Evolutionary conservation across 164 flowering plant species (phyloP).

Genomic region (Macadamia integrifolia): DNA sequence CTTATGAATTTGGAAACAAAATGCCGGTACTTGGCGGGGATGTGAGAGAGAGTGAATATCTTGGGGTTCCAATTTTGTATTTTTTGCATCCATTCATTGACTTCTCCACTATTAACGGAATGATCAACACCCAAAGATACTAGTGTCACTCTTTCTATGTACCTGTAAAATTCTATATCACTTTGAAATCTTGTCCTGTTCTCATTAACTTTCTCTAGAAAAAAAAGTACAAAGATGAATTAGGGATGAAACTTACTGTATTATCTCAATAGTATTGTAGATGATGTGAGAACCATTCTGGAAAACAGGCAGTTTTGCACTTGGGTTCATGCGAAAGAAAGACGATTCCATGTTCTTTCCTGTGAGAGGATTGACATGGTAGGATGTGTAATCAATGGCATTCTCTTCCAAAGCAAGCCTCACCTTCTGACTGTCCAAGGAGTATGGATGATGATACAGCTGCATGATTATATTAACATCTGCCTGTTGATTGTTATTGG

Average conservation of each 20-base stretch:
- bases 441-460: slow-evolving; percentile 87
- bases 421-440: slow-evolving; percentile 90
- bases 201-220: background rate
- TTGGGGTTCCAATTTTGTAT: slow-evolving; percentile 82
- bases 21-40: slow-evolving; percentile 56
- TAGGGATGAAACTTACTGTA: slow-evolving; percentile 48
- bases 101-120: slow-evolving; percentile 32
- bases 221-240: background rate
- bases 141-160: slow-evolving; percentile 63
- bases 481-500: slow-evolving; percentile 4
- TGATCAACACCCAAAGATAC: slow-evolving; percentile 42
- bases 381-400: slow-evolving; percentile 80
- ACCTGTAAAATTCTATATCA: slow-evolving; percentile 38
- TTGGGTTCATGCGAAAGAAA: slow-evolving; percentile 76
- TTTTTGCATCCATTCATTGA: slow-evolving; percentile 79
- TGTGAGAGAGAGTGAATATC: slow-evolving; percentile 67
- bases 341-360: slow-evolving; percentile 80
- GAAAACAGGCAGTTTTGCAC: slow-evolving; percentile 80
- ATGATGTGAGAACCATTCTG: slow-evolving; percentile 78
- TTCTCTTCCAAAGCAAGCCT: slow-evolving; percentile 91
- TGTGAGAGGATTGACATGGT: slow-evolving; percentile 84
- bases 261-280: slow-evolving; percentile 67
- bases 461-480: slow-evolving; percentile 56
- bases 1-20: slow-evolving; percentile 67
- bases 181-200: too few relatives aligned